phyloP scores from a whole-genome alignment of 2,329 filamentous ascomycete genomes.

The Cladophialophora chaetospira region DNA sequence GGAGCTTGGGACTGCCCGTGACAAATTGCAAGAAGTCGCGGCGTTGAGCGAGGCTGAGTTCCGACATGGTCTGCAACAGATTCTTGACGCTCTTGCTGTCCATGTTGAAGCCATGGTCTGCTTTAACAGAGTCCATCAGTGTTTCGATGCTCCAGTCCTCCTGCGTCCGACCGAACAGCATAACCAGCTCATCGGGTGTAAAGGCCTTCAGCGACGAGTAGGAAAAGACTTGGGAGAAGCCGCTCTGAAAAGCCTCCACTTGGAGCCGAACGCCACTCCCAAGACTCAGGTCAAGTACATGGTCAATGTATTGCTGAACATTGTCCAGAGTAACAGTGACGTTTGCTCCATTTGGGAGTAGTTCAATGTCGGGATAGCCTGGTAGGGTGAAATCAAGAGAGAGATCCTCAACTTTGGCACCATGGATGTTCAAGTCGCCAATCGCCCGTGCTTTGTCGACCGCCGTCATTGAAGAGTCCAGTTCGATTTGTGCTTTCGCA shows the following conservation, averaged over 20 bases:
- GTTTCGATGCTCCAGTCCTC: slow-evolving; percentile 98
- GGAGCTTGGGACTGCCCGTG: slow-evolving; percentile 94
- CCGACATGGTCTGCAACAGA: slow-evolving; percentile 90
- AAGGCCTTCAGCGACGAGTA: slow-evolving; percentile 91
- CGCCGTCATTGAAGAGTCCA: slow-evolving; percentile 65
- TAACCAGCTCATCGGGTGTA: slow-evolving; percentile 91
- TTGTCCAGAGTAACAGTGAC: slow-evolving; percentile 83
- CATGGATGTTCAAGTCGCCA: slow-evolving; percentile 71
- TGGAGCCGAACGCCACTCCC: slow-evolving; percentile 86
- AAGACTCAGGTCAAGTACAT: slow-evolving; percentile 87
- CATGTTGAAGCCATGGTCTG: slow-evolving; percentile 97
- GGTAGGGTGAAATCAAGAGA: slow-evolving; percentile 93
- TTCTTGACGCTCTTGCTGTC: slow-evolving; percentile 96
- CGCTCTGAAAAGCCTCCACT: slow-evolving; percentile 83
- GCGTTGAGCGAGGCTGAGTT: slow-evolving; percentile 71
- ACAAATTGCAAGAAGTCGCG: slow-evolving; percentile 97
- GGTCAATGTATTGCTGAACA: slow-evolving; percentile 83
- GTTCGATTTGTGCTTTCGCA: slow-evolving; percentile 79
- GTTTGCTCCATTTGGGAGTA: slow-evolving; percentile 73
- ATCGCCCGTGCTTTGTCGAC: slow-evolving; percentile 72
- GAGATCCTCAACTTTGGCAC: slow-evolving; percentile 79
- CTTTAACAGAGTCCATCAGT: slow-evolving; percentile 97
- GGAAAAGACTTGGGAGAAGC: slow-evolving; percentile 95
- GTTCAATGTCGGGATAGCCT: slow-evolving; percentile 83
- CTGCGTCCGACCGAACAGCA: slow-evolving; percentile 87